A percentile compares a stretch with the other conserved stretches of the same genome.
phyloP scores from a whole-genome alignment of 202 grass and related monocot genomes.

The Musa balbisiana region DNA sequence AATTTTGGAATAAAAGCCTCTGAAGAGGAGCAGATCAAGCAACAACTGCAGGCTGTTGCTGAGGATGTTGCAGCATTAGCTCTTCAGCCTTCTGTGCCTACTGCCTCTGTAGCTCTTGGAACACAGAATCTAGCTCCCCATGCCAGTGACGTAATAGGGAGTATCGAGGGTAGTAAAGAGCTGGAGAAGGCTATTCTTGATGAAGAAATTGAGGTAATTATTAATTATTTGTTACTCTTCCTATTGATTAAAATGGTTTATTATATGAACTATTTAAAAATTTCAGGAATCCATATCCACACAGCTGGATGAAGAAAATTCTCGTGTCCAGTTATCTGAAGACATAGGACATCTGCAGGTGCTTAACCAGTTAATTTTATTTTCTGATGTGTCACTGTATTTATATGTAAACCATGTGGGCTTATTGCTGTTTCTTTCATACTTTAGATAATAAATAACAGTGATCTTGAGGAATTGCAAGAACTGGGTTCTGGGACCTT shows the following conservation, averaged over 20 bases:
- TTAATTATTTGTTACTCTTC: background rate
- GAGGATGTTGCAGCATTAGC: constrained; percentile 33
- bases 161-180: constrained; percentile 37
- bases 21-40: constrained; percentile 58
- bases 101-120: constrained; percentile 14
- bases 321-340: constrained; percentile 43
- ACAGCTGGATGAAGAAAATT: constrained; percentile 33
- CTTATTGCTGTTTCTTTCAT: constrained; percentile 16
- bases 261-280: constrained; percentile 11
- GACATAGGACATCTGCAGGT: constrained; percentile 74
- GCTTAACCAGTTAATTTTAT: background rate
- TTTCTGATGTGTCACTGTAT: constrained; percentile 9
- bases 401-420: constrained; percentile 1
- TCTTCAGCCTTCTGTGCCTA: constrained; percentile 26
- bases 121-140: constrained; percentile 4
- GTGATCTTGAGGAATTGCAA: constrained; percentile 80
- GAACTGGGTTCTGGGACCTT: constrained; percentile 98
- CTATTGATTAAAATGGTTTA: background rate
- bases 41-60: constrained; percentile 50
- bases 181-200: constrained; percentile 17
- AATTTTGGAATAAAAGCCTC: constrained; percentile 16
- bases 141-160: constrained; percentile 33
- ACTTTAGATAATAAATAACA: constrained; percentile 93
- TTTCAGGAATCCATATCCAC: constrained; percentile 46
- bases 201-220: constrained; percentile 44